Evolutionary conservation across 2,329 filamentous ascomycete species (phyloP), one percentile per base, ranked within the genome.

Genomic region (Cladophialophora psammophila): DNA sequence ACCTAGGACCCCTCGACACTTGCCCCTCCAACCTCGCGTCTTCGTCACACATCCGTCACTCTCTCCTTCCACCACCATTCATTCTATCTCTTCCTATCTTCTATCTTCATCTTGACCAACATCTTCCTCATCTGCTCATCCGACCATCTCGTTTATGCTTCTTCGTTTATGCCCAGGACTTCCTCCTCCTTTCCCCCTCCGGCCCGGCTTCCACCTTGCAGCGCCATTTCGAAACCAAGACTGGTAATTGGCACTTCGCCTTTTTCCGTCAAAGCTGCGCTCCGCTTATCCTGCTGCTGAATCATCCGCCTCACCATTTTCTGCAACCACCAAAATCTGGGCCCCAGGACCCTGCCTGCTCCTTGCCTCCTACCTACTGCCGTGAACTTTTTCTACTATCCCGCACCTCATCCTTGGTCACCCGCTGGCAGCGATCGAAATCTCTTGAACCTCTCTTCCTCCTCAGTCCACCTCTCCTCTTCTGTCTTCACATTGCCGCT

Each of bases 231-330:
- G 15, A 55, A 34, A 36, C 35, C 53, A 18, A 55, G 32, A 38
- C 53, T 10, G 31, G 32, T 55, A n/a, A 34, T 55, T 38, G 32
- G 32, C 53, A 35, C 53, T 55, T 35, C 53, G 40, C 54, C 34
- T 38, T 34, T 57, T 54, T 45, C 35, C 45, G 45, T 50, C 45
- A 50, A 50, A 50, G 45, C 45, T 50, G 45, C 40, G 48, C 7
- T 40, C 42, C 48, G 26, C 48, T 54, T 40, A 42, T 62, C 48
- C 59, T 40, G 48, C 35, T 38, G 59, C 48, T 62, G 52, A 62
- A 54, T 62, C 59, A 62, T 62, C 45, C 45, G 13, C 18, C 35
- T 62, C 48, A 26, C 42, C 58, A 15, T 31, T 38, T 35, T 31
- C 53, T 55, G 31, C 32, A 34, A 36, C 31, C 53, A 18, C 53